phyloP scores from a whole-genome alignment of 73 alveolate genomes.

The Tetrahymena malaccensis region DNA sequence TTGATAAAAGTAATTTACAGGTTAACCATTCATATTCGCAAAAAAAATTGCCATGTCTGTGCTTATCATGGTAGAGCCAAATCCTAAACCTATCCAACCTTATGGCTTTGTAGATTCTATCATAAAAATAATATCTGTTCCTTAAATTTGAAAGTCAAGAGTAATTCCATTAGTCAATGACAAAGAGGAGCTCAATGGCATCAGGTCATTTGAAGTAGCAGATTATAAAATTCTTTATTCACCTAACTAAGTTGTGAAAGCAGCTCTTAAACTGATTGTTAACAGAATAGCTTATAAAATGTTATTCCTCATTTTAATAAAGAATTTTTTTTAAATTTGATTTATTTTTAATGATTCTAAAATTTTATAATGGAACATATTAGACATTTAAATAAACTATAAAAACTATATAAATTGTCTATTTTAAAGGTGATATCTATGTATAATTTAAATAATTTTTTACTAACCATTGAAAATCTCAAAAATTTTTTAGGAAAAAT shows the following conservation, averaged over 20 bases:
- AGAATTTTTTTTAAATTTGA: too few relatives aligned
- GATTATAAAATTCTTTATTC: neutral
- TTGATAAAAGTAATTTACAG: neutral
- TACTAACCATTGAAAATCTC: too few relatives aligned
- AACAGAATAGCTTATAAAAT: too few relatives aligned
- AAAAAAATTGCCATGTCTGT: neutral
- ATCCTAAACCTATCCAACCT: constrained; percentile 35
- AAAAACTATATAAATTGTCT: too few relatives aligned
- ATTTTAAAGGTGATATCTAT: too few relatives aligned
- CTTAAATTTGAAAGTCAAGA: neutral
- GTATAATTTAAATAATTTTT: too few relatives aligned
- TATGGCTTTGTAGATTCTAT: neutral
- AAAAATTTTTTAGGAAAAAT: too few relatives aligned
- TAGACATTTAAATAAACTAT: too few relatives aligned
- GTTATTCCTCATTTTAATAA: neutral
- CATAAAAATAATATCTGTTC: neutral
- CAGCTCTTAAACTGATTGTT: neutral
- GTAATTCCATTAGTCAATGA: neutral
- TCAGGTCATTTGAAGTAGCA: neutral
- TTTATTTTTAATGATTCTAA: too few relatives aligned
- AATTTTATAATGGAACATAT: too few relatives aligned
- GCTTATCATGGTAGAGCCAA: neutral
- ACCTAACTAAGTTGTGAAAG: neutral
- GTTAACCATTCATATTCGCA: neutral
- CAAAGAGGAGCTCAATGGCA: neutral